These are phyloP conservation scores for Trametes sp. DNA, from an alignment of 1,284 basidiomycete species.

Conservation along the genomic window DNA sequence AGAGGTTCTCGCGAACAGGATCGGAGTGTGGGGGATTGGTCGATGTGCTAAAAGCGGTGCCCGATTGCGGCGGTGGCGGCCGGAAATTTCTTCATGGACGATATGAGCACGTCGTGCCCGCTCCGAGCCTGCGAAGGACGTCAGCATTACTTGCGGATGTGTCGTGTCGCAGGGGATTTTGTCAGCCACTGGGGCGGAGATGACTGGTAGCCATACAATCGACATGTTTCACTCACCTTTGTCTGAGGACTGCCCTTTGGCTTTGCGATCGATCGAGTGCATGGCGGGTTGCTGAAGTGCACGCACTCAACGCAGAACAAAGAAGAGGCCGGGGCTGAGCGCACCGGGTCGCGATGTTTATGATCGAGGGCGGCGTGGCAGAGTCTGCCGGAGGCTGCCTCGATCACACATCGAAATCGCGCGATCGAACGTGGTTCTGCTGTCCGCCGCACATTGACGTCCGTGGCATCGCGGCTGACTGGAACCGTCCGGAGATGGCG, in stretches of 20 bases:
- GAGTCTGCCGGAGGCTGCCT: not conserved
- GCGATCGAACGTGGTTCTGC: not conserved
- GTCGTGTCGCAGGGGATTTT: not conserved
- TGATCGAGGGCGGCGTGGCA: not conserved
- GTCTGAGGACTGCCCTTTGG: not conserved
- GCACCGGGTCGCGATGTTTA: not conserved
- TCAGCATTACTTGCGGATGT: not conserved
- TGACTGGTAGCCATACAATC: not conserved
- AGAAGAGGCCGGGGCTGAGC: not conserved
- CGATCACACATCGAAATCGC: not conserved
- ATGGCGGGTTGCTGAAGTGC: not conserved
- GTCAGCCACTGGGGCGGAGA: not conserved
- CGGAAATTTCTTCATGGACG: slow-evolving; percentile 16
- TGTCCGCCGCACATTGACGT: not conserved
- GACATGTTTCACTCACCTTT: not conserved
- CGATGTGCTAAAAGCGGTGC: not conserved
- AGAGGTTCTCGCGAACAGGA: slow-evolving; percentile 19
- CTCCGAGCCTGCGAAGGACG: not conserved
- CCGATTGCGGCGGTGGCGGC: slow-evolving; percentile 14
- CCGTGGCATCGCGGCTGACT: not conserved
- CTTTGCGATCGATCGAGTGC: not conserved
- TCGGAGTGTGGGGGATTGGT: slow-evolving; percentile 20
- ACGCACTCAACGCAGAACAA: not conserved
- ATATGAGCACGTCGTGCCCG: slow-evolving; percentile 3
- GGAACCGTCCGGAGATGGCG: not conserved